Percentiles rank a stretch among this genome's conserved stretches.
Conservation (phyloP, 768 basidiomycete species). For the Cubamyces lactineus region DNA sequence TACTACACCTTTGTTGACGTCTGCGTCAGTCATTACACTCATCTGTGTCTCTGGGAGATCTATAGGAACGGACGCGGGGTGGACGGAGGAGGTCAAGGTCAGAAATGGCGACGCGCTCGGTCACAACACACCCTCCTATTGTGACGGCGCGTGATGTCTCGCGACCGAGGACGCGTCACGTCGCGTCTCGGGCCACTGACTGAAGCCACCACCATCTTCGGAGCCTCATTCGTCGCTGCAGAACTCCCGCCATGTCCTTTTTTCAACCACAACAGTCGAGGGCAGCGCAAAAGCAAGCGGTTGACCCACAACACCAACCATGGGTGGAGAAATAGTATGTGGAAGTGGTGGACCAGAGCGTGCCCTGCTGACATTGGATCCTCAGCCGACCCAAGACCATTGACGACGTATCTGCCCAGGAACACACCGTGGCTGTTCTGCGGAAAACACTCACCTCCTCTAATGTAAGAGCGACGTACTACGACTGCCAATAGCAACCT, state of each 20-base stretch:
- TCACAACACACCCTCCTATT: constrained; percentile 37
- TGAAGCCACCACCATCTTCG: background rate
- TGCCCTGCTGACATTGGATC: background rate
- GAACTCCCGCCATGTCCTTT: constrained; percentile 57
- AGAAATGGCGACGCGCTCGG: constrained; percentile 31
- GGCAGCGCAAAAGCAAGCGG: constrained; percentile 36
- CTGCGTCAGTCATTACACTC: constrained; percentile 43
- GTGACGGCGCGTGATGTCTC: constrained; percentile 31
- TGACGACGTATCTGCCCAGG: constrained; percentile 96
- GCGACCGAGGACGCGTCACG: constrained; percentile 36
- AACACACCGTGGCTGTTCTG: constrained; percentile 92
- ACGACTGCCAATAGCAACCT: background rate
- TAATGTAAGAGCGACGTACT: constrained; percentile 58
- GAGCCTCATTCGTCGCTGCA: background rate
- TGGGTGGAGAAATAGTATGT: constrained; percentile 98
- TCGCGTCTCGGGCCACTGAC: constrained; percentile 35
- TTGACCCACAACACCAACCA: constrained; percentile 72
- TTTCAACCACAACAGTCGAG: constrained; percentile 46
- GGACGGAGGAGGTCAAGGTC: constrained; percentile 19
- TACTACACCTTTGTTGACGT: constrained; percentile 40
- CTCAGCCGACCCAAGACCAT: constrained; percentile 94
- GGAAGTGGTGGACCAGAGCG: background rate
- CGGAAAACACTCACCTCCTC: constrained; percentile 88
- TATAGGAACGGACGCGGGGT: background rate
- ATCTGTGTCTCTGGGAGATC: constrained; percentile 10